These are phyloP conservation scores for Coemansia sp. DNA, from an alignment of 192 early-diverging fungal species.

Conservation along the genomic window DNA sequence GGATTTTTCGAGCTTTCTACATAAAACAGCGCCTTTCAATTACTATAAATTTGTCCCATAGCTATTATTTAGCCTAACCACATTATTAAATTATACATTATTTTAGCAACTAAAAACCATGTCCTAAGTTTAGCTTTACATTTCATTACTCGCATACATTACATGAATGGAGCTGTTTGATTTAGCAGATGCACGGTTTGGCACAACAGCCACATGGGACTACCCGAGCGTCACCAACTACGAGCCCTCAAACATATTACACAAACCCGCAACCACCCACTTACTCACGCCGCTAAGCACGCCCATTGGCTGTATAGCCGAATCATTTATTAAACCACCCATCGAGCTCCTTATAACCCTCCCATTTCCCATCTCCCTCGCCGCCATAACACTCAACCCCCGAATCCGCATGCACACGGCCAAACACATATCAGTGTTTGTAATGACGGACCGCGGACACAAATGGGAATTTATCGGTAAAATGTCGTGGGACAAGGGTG, in stretches of 20 bases:
- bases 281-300: background rate
- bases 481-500: background rate
- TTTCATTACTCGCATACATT: too few relatives aligned
- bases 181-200: slow-evolving; percentile 23
- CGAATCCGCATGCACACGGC: slow-evolving; percentile 11
- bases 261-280: background rate
- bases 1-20: too few relatives aligned
- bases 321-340: slow-evolving; percentile 32
- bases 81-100: too few relatives aligned
- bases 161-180: slow-evolving; percentile 22
- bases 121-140: too few relatives aligned
- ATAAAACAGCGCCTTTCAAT: too few relatives aligned
- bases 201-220: slow-evolving; percentile 1
- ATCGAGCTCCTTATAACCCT: slow-evolving; percentile 14
- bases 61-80: too few relatives aligned
- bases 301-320: slow-evolving; percentile 15
- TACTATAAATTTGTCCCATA: too few relatives aligned
- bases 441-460: background rate
- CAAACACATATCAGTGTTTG: slow-evolving; percentile 1
- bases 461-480: slow-evolving; percentile 12
- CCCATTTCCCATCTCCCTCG: slow-evolving; percentile 16
- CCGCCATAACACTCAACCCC: slow-evolving; percentile 16
- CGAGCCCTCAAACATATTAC: slow-evolving; percentile 13
- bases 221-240: slow-evolving; percentile 20
- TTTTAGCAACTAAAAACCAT: too few relatives aligned